These are phyloP conservation scores for Curvularia sp. DNA, from an alignment of 2,329 filamentous ascomycete species.

Conservation along the genomic window DNA sequence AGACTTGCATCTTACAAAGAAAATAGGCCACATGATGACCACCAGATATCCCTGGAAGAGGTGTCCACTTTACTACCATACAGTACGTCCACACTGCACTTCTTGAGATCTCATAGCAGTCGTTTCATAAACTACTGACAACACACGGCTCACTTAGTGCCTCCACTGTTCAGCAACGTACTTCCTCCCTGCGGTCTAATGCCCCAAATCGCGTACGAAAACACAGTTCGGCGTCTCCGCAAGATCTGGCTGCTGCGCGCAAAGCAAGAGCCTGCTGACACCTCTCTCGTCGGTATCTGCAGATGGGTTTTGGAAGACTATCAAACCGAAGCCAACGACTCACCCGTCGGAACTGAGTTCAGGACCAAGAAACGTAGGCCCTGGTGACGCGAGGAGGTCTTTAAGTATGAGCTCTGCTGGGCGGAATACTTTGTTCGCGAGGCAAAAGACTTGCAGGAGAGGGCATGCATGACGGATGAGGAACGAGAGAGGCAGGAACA, in stretches of 20 bases:
- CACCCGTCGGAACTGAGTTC: slow-evolving; percentile 3
- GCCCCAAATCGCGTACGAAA: slow-evolving; percentile 38
- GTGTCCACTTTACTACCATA: slow-evolving; percentile 15
- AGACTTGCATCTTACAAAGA: neutral
- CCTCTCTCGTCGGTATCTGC: slow-evolving; percentile 20
- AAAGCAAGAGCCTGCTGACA: neutral
- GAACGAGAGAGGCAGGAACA: slow-evolving; percentile 19
- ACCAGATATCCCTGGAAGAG: slow-evolving; percentile 3
- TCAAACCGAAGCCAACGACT: slow-evolving; percentile 14
- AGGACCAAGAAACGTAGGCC: slow-evolving; percentile 22
- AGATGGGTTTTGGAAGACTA: slow-evolving; percentile 15
- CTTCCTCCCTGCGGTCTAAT: slow-evolving; percentile 35
- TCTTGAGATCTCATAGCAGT: too few species aligned
- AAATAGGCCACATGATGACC: neutral
- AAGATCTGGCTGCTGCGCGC: slow-evolving; percentile 25
- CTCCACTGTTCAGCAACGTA: slow-evolving; percentile 30
- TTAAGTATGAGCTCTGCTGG: slow-evolving; percentile 35
- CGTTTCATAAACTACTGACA: neutral
- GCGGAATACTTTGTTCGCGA: slow-evolving; percentile 37
- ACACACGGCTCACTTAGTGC: slow-evolving; percentile 28
- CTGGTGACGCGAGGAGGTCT: slow-evolving; percentile 34
- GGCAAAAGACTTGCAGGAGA: slow-evolving; percentile 15
- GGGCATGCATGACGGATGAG: slow-evolving; percentile 19
- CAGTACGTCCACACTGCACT: slow-evolving; percentile 19
- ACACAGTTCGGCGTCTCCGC: slow-evolving; percentile 29